A percentile compares a stretch with the other conserved stretches of the same genome.
These are phyloP conservation scores for Plectranthus barbatus DNA, from an alignment of 257 asterid species.

Conservation along the genomic window DNA sequence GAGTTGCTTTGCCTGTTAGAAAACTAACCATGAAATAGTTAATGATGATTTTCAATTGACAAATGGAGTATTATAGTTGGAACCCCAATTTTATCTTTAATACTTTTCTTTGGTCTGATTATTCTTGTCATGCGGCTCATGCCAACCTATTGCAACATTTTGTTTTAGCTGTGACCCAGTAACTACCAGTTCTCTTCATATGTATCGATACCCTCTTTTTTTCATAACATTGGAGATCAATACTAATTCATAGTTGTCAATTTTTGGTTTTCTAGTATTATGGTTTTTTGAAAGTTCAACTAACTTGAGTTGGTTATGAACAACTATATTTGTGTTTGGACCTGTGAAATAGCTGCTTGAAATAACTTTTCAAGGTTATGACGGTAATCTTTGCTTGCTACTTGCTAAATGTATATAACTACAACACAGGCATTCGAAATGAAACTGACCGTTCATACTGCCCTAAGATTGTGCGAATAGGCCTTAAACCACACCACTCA, in stretches of 20 bases:
- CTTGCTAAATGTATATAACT: slow-evolving; percentile 11
- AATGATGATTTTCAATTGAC: not conserved
- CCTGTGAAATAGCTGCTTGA: slow-evolving; percentile 2
- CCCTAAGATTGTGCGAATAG: slow-evolving; percentile 95
- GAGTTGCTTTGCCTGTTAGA: not conserved
- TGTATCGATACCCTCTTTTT: not conserved
- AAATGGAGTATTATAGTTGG: not conserved
- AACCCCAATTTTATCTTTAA: not conserved
- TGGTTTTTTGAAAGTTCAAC: not conserved
- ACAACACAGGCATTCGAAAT: slow-evolving; percentile 76
- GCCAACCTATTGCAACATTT: not conserved
- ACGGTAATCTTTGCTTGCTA: slow-evolving; percentile 1
- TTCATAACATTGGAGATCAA: not conserved
- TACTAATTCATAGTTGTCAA: not conserved
- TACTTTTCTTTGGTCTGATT: not conserved
- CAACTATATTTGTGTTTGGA: not conserved
- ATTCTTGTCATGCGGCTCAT: not conserved
- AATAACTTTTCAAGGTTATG: not conserved
- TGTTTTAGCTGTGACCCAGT: not conserved
- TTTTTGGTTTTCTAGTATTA: not conserved
- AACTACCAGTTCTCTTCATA: not conserved
- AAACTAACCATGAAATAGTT: not conserved
- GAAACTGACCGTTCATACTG: slow-evolving; percentile 73
- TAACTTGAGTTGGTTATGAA: slow-evolving; percentile 8
- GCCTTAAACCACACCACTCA: slow-evolving; percentile 89